phyloP scores from a whole-genome alignment of 257 asterid genomes.

The Solanum gandarillasii region DNA sequence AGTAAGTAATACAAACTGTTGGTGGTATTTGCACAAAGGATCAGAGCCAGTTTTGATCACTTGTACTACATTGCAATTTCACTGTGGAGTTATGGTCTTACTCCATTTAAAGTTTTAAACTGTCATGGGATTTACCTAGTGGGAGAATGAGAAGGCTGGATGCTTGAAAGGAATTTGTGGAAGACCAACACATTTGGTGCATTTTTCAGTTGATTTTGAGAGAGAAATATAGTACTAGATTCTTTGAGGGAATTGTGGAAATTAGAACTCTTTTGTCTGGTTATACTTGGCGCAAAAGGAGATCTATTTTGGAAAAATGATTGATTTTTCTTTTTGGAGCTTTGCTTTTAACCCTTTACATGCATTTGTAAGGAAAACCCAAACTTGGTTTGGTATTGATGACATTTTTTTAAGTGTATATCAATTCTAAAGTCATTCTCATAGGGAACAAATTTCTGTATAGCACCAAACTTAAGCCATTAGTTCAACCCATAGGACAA shows the following conservation, averaged over 20 bases:
- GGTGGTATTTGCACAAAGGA: neutral
- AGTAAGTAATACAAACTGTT: neutral
- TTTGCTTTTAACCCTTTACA: neutral
- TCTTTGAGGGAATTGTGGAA: neutral
- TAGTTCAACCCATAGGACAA: neutral
- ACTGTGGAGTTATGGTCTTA: neutral
- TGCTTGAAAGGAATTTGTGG: neutral
- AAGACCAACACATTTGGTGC: neutral
- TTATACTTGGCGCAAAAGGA: neutral
- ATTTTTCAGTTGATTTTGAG: neutral
- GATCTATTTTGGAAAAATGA: neutral
- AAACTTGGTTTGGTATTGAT: neutral
- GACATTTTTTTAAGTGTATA: neutral
- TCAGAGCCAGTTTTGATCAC: neutral
- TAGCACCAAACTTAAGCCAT: neutral
- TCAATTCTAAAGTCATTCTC: neutral
- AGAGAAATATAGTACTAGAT: neutral
- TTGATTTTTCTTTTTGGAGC: neutral
- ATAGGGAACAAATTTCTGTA: neutral
- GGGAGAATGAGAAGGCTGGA: neutral
- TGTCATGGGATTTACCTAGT: neutral
- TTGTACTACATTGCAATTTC: neutral
- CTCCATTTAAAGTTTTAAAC: neutral
- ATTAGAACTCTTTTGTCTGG: neutral
- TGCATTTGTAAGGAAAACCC: neutral